Evolutionary conservation across 2,329 filamentous ascomycete genomes (phyloP).

Genomic region (Thermothelomyces thermophilus): DNA sequence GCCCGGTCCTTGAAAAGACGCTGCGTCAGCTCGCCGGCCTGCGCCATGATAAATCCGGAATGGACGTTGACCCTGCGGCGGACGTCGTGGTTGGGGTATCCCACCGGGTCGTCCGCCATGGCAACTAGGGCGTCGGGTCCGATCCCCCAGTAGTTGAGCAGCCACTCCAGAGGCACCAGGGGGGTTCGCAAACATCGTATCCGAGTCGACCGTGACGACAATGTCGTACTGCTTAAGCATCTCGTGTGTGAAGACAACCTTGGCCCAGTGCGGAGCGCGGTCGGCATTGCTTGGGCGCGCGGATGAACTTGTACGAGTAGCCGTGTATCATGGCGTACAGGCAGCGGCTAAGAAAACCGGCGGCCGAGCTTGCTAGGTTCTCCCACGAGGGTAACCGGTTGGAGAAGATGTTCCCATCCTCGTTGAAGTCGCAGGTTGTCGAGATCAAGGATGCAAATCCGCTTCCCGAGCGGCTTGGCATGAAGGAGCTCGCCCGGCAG

Average conservation of each 20-base stretch:
- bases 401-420: constrained; percentile 33
- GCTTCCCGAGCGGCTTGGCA: constrained; percentile 30
- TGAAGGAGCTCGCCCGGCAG: constrained; percentile 28
- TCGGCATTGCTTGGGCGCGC: constrained; percentile 34
- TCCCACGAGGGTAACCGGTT: constrained; percentile 33
- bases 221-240: constrained; percentile 39
- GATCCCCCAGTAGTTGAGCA: constrained; percentile 42
- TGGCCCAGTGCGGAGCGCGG: constrained; percentile 42
- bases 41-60: constrained; percentile 48
- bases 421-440: constrained; percentile 37
- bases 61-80: constrained; percentile 40
- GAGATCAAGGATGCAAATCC: constrained; percentile 41
- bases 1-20: constrained; percentile 45
- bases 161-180: constrained; percentile 41
- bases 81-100: constrained; percentile 35
- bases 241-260: constrained; percentile 36
- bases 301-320: constrained; percentile 42
- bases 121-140: constrained; percentile 35
- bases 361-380: constrained; percentile 33
- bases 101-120: constrained; percentile 35
- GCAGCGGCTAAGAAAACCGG: constrained; percentile 40
- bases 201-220: constrained; percentile 40
- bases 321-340: constrained; percentile 41
- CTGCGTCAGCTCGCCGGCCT: constrained; percentile 43
- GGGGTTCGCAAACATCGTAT: constrained; percentile 39